A percentile compares a stretch with the other conserved stretches of the same genome.
Conservation (phyloP, 257 asterid genomes). For the Solanum clarkiae region DNA sequence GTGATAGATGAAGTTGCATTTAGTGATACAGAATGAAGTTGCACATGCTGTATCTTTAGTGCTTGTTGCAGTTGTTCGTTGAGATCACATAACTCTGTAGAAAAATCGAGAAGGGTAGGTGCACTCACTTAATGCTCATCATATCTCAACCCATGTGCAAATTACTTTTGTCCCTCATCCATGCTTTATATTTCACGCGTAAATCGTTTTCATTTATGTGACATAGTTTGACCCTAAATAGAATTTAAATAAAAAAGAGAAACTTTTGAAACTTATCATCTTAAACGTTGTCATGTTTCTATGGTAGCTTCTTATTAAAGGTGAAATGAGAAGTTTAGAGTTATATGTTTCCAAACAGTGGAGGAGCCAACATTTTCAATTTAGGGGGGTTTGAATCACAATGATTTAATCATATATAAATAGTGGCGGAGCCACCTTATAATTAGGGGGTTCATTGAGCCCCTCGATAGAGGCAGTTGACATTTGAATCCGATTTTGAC, state of each 20-base stretch:
- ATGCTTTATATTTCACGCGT: neutral
- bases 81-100: neutral
- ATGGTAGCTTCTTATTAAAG: neutral
- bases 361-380: neutral
- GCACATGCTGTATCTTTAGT: neutral
- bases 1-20: neutral
- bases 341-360: neutral
- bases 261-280: fast-evolving
- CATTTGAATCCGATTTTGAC: too few species aligned
- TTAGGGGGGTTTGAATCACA: neutral
- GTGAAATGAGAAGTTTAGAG: neutral
- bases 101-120: neutral
- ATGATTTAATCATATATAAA: neutral
- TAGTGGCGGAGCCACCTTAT: too few species aligned
- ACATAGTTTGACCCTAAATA: neutral
- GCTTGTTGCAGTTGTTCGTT: neutral
- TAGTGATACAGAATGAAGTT: neutral
- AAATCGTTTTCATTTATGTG: neutral
- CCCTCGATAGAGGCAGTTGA: too few species aligned
- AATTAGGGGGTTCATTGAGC: too few species aligned
- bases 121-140: neutral
- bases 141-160: neutral
- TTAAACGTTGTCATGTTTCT: neutral
- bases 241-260: neutral
- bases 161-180: neutral